Conservation (phyloP, 306 rosid genomes). For the Neltuma alba region DNA sequence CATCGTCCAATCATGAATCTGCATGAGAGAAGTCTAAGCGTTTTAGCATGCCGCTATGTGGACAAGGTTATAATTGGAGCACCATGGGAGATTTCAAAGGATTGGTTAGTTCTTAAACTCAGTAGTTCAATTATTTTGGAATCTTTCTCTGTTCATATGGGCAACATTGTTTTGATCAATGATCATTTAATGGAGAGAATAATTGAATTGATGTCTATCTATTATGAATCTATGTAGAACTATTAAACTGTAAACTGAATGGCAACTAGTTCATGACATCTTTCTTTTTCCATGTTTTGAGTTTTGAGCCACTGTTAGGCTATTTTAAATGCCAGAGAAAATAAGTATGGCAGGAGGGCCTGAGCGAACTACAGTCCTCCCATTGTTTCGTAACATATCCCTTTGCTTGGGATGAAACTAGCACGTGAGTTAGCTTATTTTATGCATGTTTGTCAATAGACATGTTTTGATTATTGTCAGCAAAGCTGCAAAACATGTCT, state of each 20-base stretch:
- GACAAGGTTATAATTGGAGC: conserved; percentile 99
- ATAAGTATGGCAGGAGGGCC: neutral
- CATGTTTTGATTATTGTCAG: too few species aligned
- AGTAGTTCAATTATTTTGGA: neutral
- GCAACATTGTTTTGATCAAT: neutral
- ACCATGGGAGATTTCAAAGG: conserved; percentile 91
- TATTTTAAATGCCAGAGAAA: neutral
- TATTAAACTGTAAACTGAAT: neutral
- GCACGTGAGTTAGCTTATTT: neutral
- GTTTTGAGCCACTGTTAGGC: neutral
- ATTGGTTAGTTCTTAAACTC: conserved; percentile 61
- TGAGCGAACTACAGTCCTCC: neutral
- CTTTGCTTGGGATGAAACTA: neutral
- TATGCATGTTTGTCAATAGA: neutral
- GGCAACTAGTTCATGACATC: neutral
- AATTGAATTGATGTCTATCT: neutral
- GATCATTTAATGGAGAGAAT: neutral
- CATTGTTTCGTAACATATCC: neutral
- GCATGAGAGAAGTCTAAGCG: conserved; percentile 97
- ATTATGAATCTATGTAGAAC: neutral
- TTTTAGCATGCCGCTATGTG: conserved; percentile 94
- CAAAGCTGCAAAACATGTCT: conserved; percentile 7
- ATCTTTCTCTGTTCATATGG: neutral
- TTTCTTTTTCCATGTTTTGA: neutral
- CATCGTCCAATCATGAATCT: conserved; percentile 99